Evolutionary conservation across 768 basidiomycete species (phyloP), one percentile per base, ranked within the genome.

Genomic region (Serendipita sp.): DNA sequence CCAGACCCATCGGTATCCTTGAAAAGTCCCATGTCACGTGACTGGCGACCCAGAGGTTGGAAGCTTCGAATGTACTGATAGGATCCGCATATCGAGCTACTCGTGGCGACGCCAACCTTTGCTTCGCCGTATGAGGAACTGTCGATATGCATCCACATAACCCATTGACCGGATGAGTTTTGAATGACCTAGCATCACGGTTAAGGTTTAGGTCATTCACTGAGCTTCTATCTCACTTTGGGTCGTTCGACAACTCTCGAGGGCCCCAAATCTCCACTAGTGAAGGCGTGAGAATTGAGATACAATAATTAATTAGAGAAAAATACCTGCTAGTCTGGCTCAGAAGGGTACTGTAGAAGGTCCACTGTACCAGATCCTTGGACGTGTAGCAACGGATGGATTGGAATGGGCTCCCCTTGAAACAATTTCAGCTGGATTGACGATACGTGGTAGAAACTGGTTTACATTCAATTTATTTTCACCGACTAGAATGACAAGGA

Each of bases 101-200:
- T 58, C 14, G 63, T 63, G 14, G 63, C 63, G 3, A 63, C 63
- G 30, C 63, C 63, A 28, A 63, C 63, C 53, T 63, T 63, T 1
- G 63, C 63, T 31, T 63, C 63, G 63, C 63, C 63, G 31, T 63
- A 64, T 17, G 44, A 50, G 2, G 61, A 61, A 33, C 31, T 48
- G 42, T 64, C 63, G 34, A 64, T 50, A 45, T 64, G 63, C 63
- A 64, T 64, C 61, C 63, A 64, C 63, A 64, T 61, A 3, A 64
- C 61, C 63, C 63, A 64, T 48, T 64, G 22, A 4, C 42, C 45
- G 17, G 61, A 42, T 13, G 42, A 42, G 61, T 62, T 62, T 42
- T 62, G 45, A 31, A 62, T 42, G 20, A 62, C 43, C 61, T 61
- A n/a, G n/a, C n/a, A 3, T 9, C 16, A n/a, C 9, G 3, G 16